Conservation (phyloP, 345 rosid genomes). For the Capsella bursapastoris region DNA sequence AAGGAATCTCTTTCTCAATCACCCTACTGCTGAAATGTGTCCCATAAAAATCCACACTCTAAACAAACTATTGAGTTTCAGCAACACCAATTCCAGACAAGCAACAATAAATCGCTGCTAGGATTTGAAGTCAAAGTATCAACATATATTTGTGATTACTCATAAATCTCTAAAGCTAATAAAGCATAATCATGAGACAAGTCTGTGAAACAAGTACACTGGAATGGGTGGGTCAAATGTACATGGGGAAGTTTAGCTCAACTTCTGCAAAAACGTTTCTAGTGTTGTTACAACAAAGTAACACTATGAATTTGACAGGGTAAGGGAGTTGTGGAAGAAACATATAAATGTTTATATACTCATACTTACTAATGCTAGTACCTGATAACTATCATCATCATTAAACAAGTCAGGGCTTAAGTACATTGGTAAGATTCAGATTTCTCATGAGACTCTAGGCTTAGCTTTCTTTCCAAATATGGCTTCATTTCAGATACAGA, state of each 20-base stretch:
- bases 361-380: neutral
- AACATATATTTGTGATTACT: neutral
- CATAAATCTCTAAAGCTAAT: neutral
- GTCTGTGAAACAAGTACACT: constrained; percentile 4
- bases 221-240: too few relatives aligned
- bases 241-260: too few relatives aligned
- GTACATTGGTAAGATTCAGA: neutral
- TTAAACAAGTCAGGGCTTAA: constrained; percentile 2
- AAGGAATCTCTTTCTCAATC: neutral
- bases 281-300: neutral
- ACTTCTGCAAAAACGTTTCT: neutral
- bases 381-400: neutral
- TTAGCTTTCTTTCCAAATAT: neutral
- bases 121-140: constrained; percentile 5
- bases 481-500: constrained; percentile 11
- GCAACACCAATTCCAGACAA: constrained; percentile 9
- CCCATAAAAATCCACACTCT: neutral
- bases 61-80: neutral
- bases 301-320: neutral
- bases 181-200: constrained; percentile 1
- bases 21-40: neutral
- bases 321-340: neutral
- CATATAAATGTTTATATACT: neutral
- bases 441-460: neutral
- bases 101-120: neutral